These are phyloP conservation scores for Pelagophyceae sp. DNA, from an alignment of 352 stramenopile genomes.

Conservation along the genomic window DNA sequence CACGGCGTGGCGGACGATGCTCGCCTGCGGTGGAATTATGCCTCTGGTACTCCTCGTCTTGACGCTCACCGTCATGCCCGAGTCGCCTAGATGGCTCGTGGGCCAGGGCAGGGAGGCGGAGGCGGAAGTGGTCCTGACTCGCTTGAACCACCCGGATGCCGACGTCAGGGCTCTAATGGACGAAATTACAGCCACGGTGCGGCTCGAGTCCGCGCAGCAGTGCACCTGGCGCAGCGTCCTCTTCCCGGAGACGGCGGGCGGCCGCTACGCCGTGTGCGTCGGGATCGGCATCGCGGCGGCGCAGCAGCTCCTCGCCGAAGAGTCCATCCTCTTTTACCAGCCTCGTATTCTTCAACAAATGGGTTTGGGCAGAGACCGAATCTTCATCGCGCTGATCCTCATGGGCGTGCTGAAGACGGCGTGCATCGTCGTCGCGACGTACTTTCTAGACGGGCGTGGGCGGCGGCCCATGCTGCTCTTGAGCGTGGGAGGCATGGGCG, in stretches of 20 bases:
- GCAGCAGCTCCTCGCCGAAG: conserved; percentile 55
- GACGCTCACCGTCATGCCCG: conserved; percentile 54
- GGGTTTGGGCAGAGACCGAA: conserved; percentile 33
- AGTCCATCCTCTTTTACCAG: conserved; percentile 56
- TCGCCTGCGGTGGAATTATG: conserved; percentile 48
- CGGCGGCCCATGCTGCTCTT: conserved; percentile 44
- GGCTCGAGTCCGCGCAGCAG: conserved; percentile 42
- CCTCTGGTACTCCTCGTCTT: conserved; percentile 51
- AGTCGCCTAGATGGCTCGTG: conserved; percentile 62
- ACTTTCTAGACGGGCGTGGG: conserved; percentile 45
- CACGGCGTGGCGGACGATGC: conserved; percentile 57
- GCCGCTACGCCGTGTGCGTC: conserved; percentile 51
- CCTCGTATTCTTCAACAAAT: conserved; percentile 46
- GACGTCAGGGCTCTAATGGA: conserved; percentile 43
- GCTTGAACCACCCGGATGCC: conserved; percentile 26
- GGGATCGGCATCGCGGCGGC: conserved; percentile 47
- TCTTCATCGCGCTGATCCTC: conserved; percentile 37
- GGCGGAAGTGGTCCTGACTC: conserved; percentile 47
- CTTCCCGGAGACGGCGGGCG: conserved; percentile 40
- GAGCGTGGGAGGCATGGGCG: conserved; percentile 27
- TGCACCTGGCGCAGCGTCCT: conserved; percentile 50
- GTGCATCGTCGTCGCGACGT: conserved; percentile 43
- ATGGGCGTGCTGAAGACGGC: conserved; percentile 48
- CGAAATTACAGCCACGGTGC: conserved; percentile 49
- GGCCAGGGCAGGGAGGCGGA: conserved; percentile 42